Evolutionary conservation across 306 rosid genomes (phyloP), one percentile per base, ranked within the genome.

Genomic region (Pyrus pyrifolia): DNA sequence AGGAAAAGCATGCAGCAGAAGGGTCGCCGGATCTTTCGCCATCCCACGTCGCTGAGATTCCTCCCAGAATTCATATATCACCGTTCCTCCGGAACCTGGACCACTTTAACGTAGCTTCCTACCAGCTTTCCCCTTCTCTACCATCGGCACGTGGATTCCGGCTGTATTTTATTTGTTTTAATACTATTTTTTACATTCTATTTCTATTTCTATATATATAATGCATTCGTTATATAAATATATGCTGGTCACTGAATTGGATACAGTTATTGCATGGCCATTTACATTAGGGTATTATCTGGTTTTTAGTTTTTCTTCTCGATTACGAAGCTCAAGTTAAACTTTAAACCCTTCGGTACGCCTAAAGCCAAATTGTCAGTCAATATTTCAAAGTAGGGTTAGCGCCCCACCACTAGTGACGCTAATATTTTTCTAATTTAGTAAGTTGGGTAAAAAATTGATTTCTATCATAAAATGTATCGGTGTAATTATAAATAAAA

Each of bases 31-130:
- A 87, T 80, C 83, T 78, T 76, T 76, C 91, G 97, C 87, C 70
- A 83, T 55, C 87, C 88, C 97, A 93, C 92, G 97, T 90, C 78
- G 77, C 14, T 49, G 22, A 88, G 91, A 89, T 89, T 89, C 92
- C 75, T 22, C 46, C 57, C 44, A 49, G 19, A 27, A 25, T 25
- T 42, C 29, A 25, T 60, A 3, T 49, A 23, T 11, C 45, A 18
- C 22, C 45, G 3, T 42, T 49, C 55, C 23, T 31, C 61, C 42
- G 0, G 61, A 45, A 70, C 27, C 60, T 49, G 74, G 74, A 70
- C 74, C 74, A 74, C 27, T 67, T 23, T 23, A 25, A 35, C 71
- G 88, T 30, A 57, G 66, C 83, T 90, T 90, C 93, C 82, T 53
- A 10, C 58, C 68, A 52, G 79, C 74, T 86, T 90, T 89, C 89